Evolutionary conservation across 1,284 basidiomycete genomes (phyloP).

Genomic region (Pseudozyma sp.): DNA sequence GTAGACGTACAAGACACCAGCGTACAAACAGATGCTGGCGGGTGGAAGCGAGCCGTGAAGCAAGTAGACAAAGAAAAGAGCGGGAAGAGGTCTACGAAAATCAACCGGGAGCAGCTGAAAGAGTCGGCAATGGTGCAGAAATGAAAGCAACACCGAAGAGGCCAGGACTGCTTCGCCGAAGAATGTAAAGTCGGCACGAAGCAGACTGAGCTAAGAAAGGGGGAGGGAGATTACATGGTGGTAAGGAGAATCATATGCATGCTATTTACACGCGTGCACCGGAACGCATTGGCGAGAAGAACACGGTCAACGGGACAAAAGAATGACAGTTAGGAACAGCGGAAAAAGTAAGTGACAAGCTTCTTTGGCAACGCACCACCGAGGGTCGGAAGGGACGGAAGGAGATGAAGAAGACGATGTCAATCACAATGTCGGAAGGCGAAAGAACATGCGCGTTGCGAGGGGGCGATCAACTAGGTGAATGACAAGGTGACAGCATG

Average conservation of each 20-base stretch:
- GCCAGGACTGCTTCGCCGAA: not conserved
- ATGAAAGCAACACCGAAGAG: not conserved
- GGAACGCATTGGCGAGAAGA: constrained; percentile 12
- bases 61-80: not conserved
- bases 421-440: not conserved
- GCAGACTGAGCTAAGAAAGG: constrained; percentile 1
- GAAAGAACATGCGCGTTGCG: not conserved
- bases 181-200: constrained; percentile 1
- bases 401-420: too few species aligned
- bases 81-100: not conserved
- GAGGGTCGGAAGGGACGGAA: not conserved
- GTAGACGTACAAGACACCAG: not conserved
- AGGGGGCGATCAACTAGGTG: too few species aligned
- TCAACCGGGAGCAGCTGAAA: not conserved
- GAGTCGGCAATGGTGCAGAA: not conserved
- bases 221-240: constrained; percentile 20
- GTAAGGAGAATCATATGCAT: constrained; percentile 40
- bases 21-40: not conserved
- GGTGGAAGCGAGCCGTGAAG: not conserved
- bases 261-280: constrained; percentile 26
- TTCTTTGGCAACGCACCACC: not conserved
- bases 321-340: constrained; percentile 4
- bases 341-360: constrained; percentile 8
- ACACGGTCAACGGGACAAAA: not conserved
- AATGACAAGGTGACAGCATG: too few species aligned